Evolutionary conservation across 2,329 filamentous ascomycete genomes (phyloP).

Genomic region (Fusarium chlamydosporum): DNA sequence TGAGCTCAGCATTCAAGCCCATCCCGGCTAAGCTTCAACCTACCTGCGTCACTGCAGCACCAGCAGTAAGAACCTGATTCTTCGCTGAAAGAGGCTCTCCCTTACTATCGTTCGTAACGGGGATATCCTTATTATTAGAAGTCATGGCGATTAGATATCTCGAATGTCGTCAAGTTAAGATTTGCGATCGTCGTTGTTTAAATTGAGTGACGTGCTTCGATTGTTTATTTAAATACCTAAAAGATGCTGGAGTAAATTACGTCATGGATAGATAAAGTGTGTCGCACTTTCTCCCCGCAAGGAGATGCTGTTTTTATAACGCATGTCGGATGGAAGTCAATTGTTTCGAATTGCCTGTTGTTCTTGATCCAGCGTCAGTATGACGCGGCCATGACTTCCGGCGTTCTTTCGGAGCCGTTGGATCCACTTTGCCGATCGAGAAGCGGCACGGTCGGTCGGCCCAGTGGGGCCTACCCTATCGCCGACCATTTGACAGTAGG

Average conservation of each 20-base stretch:
- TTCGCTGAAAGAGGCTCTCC: constrained; percentile 67
- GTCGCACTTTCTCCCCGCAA: no score
- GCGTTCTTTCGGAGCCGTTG: constrained; percentile 14
- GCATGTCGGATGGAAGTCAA: neutral
- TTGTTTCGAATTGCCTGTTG: neutral
- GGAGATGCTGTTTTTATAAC: neutral
- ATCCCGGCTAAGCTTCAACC: neutral
- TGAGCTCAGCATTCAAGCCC: neutral
- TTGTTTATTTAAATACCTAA: neutral
- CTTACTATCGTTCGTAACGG: constrained; percentile 46
- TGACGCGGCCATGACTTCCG: constrained; percentile 38
- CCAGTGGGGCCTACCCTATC: constrained; percentile 19
- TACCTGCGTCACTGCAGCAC: constrained; percentile 71
- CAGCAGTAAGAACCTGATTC: constrained; percentile 72
- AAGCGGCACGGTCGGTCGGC: neutral
- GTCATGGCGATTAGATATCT: constrained; percentile 8
- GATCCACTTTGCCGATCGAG: constrained; percentile 24
- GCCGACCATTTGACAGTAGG: no score
- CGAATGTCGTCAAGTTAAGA: constrained; percentile 18
- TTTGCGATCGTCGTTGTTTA: constrained; percentile 17
- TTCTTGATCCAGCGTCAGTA: constrained; percentile 30
- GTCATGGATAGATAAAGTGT: constrained; percentile 28
- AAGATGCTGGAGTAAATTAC: constrained; percentile 7
- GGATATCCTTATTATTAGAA: constrained; percentile 15
- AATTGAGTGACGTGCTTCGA: neutral